Evolutionary conservation across 75 land plant species (phyloP).

Genomic region (Ceratopteris richardii): DNA sequence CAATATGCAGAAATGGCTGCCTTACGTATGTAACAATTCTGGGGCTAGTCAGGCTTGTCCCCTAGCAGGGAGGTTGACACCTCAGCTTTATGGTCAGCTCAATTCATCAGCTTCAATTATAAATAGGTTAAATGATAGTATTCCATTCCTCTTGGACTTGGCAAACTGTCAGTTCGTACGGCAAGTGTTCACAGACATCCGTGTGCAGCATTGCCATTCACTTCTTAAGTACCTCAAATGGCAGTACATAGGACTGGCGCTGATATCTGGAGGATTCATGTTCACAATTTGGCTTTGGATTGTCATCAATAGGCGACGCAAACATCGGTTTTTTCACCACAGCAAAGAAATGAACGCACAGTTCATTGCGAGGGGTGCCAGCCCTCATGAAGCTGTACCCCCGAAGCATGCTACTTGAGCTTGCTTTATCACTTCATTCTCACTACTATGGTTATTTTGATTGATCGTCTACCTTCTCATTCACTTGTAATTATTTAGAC

Average conservation of each 20-base stretch:
- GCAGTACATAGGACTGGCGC: conserved; percentile 54
- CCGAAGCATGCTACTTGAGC: too few species aligned
- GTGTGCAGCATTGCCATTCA: conserved; percentile 35
- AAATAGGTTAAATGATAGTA: conserved; percentile 30
- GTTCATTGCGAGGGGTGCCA: too few species aligned
- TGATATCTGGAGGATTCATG: conserved; percentile 66
- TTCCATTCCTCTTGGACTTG: conserved; percentile 50
- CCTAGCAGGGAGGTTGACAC: conserved; percentile 47
- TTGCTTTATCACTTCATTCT: too few species aligned
- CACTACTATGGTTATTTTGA: too few species aligned
- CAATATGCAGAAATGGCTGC: conserved; percentile 57
- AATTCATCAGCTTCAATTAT: conserved; percentile 23
- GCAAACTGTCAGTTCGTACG: conserved; percentile 66
- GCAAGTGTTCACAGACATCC: conserved; percentile 43
- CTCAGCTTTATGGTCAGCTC: conserved; percentile 38
- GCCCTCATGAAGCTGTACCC: too few species aligned
- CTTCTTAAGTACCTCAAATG: conserved; percentile 36
- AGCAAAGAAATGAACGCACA: too few species aligned
- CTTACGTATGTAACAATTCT: conserved; percentile 33
- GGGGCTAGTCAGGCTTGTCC: conserved; percentile 26
- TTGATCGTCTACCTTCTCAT: too few species aligned
- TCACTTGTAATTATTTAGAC: too few species aligned
- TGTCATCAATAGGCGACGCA: conserved; percentile 38
- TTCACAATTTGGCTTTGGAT: conserved; percentile 72
- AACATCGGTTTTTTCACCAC: conserved; percentile 20